A percentile compares a stretch with the other conserved stretches of the same genome.
These are phyloP conservation scores for Spergularia marina DNA, from an alignment of 148 eudicot genomes.

Conservation along the genomic window DNA sequence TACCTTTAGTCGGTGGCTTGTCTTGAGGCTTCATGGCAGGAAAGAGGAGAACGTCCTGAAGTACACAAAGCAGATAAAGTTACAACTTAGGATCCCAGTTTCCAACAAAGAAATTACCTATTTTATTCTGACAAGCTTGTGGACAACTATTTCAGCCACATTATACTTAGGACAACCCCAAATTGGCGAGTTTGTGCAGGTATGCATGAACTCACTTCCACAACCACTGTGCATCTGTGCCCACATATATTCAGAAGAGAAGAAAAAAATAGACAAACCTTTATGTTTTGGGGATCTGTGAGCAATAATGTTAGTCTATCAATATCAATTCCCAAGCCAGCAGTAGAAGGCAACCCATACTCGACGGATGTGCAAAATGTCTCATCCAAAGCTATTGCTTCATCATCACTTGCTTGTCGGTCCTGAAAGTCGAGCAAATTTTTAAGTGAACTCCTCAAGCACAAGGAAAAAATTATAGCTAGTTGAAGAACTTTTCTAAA, in stretches of 20 bases:
- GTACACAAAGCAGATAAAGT: slow-evolving; percentile 1
- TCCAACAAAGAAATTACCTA: background rate
- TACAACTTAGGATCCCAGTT: background rate
- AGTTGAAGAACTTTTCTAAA: too few relatives aligned
- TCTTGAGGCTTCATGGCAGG: slow-evolving; percentile 98
- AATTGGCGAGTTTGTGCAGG: background rate
- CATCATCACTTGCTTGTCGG: slow-evolving; percentile 91
- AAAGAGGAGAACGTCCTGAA: slow-evolving; percentile 87
- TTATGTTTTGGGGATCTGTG: slow-evolving; percentile 88
- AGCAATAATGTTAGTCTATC: slow-evolving; percentile 81
- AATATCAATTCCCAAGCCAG: slow-evolving; percentile 92
- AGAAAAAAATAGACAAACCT: slow-evolving; percentile 42
- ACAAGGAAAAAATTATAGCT: background rate
- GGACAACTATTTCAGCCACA: background rate
- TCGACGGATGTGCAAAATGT: slow-evolving; percentile 85
- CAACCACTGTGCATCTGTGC: background rate
- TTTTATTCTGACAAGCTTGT: background rate
- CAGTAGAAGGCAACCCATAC: slow-evolving; percentile 92
- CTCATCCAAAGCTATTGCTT: slow-evolving; percentile 97
- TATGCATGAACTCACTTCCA: background rate
- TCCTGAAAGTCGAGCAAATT: slow-evolving; percentile 45
- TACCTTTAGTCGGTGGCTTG: slow-evolving; percentile 63
- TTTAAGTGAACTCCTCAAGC: background rate
- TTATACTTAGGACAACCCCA: background rate
- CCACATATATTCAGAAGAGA: background rate